Percentiles rank a stretch among this genome's conserved stretches.
phyloP scores from a whole-genome alignment of 2,329 filamentous ascomycete species.

The Fusarium sp. region DNA sequence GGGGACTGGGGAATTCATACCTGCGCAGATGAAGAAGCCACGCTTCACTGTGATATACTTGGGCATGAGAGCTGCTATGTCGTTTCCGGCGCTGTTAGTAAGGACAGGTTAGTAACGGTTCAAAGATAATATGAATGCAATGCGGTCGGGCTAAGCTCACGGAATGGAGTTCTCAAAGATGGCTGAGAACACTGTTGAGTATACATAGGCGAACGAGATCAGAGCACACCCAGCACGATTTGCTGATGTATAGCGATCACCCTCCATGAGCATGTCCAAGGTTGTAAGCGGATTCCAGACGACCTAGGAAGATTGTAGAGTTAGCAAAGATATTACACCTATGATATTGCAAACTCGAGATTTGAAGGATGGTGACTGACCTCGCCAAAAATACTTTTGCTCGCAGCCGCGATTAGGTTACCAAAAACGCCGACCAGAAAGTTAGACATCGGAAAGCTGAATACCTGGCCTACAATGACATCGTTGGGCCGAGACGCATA shows the following conservation, averaged over 20 bases:
- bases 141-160: neutral
- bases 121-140: fast-evolving
- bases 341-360: too few species aligned
- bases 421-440: constrained; percentile 17
- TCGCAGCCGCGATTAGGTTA: constrained; percentile 14
- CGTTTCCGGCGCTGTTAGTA: constrained; percentile 4
- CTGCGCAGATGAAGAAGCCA: constrained; percentile 20
- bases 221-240: constrained; percentile 12
- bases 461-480: constrained; percentile 1
- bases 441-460: constrained; percentile 14
- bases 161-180: constrained; percentile 25
- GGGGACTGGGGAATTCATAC: neutral
- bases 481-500: constrained; percentile 5
- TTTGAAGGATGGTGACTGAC: neutral
- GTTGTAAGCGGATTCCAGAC: constrained; percentile 17
- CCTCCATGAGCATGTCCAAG: constrained; percentile 12
- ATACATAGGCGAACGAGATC: constrained; percentile 15
- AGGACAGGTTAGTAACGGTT: neutral
- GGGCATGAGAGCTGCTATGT: constrained; percentile 21
- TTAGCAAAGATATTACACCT: too few species aligned
- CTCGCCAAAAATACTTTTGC: constrained; percentile 18
- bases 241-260: constrained; percentile 8
- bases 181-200: constrained; percentile 4
- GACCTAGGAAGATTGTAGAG: too few species aligned
- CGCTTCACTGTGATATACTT: constrained; percentile 21